Evolutionary conservation across 768 basidiomycete species (phyloP).

Genomic region (Suillus spraguei): DNA sequence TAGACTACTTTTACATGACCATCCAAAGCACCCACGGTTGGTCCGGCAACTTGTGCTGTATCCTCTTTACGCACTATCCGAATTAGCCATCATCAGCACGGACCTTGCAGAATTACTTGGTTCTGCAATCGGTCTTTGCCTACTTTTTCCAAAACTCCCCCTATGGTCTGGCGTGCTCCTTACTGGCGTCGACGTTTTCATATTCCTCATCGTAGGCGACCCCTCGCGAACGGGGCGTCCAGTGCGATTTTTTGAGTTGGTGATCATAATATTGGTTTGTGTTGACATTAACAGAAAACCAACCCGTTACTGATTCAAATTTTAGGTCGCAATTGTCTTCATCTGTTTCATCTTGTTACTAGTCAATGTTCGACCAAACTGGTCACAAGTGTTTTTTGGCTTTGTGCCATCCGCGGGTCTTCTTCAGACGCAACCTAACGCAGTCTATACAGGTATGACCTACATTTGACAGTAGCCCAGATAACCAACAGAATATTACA

Average conservation of each 20-base stretch:
- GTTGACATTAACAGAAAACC: conserved; percentile 4
- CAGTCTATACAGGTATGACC: conserved; percentile 33
- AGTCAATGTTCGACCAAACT: conserved; percentile 41
- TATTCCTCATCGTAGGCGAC: conserved; percentile 47
- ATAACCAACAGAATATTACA: conserved; percentile 25
- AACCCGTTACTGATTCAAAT: not conserved
- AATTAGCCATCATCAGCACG: conserved; percentile 57
- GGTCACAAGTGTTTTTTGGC: conserved; percentile 45
- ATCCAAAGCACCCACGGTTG: conserved; percentile 40
- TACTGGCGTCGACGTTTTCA: conserved; percentile 50
- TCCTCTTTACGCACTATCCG: conserved; percentile 46
- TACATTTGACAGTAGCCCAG: not conserved
- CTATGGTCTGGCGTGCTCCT: conserved; percentile 51
- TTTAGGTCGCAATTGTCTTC: conserved; percentile 28
- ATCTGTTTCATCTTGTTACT: conserved; percentile 44
- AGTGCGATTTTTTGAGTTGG: conserved; percentile 41
- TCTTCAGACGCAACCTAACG: conserved; percentile 42
- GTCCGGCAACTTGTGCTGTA: conserved; percentile 44
- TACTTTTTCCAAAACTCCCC: conserved; percentile 52
- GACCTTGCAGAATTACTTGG: conserved; percentile 65
- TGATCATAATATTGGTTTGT: conserved; percentile 38
- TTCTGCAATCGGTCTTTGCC: conserved; percentile 57
- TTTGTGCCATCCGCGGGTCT: conserved; percentile 35
- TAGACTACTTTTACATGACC: conserved; percentile 47
- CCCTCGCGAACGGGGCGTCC: conserved; percentile 33